Evolutionary conservation across 257 asterid species (phyloP).

Genomic region (Nicotiana undulata): DNA sequence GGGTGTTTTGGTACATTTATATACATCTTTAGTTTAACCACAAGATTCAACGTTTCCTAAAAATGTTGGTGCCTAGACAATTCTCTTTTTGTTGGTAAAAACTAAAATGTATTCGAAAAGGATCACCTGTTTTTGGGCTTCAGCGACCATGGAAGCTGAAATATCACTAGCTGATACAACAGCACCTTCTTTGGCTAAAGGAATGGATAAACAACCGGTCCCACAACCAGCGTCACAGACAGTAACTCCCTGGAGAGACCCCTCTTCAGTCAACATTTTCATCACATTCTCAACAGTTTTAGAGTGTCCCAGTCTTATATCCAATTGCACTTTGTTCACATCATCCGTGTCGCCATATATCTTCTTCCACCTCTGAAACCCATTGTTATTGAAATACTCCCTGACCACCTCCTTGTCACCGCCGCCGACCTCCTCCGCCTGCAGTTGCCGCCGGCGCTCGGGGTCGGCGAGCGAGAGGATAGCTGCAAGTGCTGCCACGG

Average conservation of each 20-base stretch:
- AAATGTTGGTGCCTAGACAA: too few relatives aligned
- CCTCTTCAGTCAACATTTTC: slow-evolving; percentile 79
- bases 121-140: slow-evolving; percentile 73
- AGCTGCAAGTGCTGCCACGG: slow-evolving; percentile 71
- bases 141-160: slow-evolving; percentile 91
- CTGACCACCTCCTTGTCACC: slow-evolving; percentile 90
- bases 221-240: slow-evolving; percentile 98
- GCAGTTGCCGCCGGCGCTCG: slow-evolving; percentile 68
- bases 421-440: slow-evolving; percentile 93
- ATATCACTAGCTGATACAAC: slow-evolving; percentile 81
- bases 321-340: slow-evolving; percentile 72
- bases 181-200: slow-evolving; percentile 88
- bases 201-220: slow-evolving; percentile 79
- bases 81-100: too few relatives aligned
- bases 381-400: slow-evolving; percentile 88
- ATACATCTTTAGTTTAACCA: too few relatives aligned
- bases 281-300: slow-evolving; percentile 78
- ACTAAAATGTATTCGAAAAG: neutral
- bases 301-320: slow-evolving; percentile 75
- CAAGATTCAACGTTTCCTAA: too few relatives aligned
- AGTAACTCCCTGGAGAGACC: slow-evolving; percentile 52
- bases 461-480: slow-evolving; percentile 73
- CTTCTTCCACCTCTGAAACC: slow-evolving; percentile 90
- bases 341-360: slow-evolving; percentile 82
- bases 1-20: too few relatives aligned